Evolutionary conservation across 257 asterid genomes (phyloP), one percentile per base, ranked within the genome.

Genomic region (Nicotiana attenuata): DNA sequence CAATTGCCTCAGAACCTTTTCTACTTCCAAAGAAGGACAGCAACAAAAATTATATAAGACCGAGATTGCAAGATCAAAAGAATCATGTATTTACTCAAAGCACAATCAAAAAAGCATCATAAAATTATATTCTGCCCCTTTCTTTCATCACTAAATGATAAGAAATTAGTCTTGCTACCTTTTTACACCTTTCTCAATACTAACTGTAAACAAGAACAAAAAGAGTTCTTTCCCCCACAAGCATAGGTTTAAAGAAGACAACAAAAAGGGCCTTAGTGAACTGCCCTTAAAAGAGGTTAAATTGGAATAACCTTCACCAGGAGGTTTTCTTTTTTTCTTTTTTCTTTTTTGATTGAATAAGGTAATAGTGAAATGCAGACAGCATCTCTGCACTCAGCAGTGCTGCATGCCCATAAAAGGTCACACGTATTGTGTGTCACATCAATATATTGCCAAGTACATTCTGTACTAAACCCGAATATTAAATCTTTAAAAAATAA

Each of bases 1-100:
- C 97, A 89, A 50, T 83, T 82, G 90, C 80, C 76, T 89, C 95
- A 17, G 88, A 61, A 77, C 89, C 90, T 85, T 80, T 88, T 82
- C 85, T 89, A 86, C 85, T 88, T 86, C 81, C 71, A 84, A 88
- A 85, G 81, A 80, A 84, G 69, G 71, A 83, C 26, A 33, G 35
- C 79, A 35, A 45, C 7, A 71, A 45, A 31, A 71, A 22, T 11
- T 20, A 71, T 71, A 45, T 47, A 71, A 45, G 1, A 20, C 24
- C 78, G 22, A 45, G 60, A 38, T 45, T 45, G 78, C 55, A 45
- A 71, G 20, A 45, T 45, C 78, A 14, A 3, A 71, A 71, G 60
- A 71, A 45, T n/a, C 56, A 71, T 45, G 22, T 71, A 69, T 45
- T 8, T n/a, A 68, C 5, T 45, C 60, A 45, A 22, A 6, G 22